Percentiles rank a stretch among this genome's conserved stretches.
phyloP scores from a whole-genome alignment of 352 stramenopile genomes.

The Aphanomyces stellatus region DNA sequence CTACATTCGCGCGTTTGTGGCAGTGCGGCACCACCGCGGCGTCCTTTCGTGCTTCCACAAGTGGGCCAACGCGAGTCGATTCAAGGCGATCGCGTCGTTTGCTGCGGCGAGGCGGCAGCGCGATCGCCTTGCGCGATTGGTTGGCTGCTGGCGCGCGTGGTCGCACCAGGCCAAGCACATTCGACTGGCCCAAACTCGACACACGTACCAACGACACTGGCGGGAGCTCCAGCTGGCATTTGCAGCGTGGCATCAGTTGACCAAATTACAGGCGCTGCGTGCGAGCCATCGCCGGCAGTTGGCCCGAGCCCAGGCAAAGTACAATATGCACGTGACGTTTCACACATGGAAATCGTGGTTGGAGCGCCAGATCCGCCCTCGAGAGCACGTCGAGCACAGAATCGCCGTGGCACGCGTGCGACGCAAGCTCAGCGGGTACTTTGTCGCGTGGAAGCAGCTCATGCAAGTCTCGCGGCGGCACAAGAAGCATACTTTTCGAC shows the following conservation, averaged over 20 bases:
- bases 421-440: conserved; percentile 1
- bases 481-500: conserved; percentile 20
- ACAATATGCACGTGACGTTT: neutral
- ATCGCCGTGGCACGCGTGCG: neutral
- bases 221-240: neutral
- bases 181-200: neutral
- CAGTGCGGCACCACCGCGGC: neutral
- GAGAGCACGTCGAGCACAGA: neutral
- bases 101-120: neutral
- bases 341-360: conserved; percentile 17
- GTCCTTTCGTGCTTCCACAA: neutral
- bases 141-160: neutral
- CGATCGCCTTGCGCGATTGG: neutral
- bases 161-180: neutral
- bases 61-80: conserved; percentile 9
- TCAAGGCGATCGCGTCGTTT: conserved; percentile 3
- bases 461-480: conserved; percentile 23
- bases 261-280: conserved; percentile 13
- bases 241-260: conserved; percentile 8
- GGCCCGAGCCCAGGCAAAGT: conserved; percentile 22
- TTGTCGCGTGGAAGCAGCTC: conserved; percentile 37
- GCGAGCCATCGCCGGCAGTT: conserved; percentile 24
- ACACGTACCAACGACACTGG: neutral
- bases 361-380: conserved; percentile 1
- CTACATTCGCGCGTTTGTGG: neutral